phyloP scores from a whole-genome alignment of 129 eudicot species.

The Pseudognaphalium luteoalbum region DNA sequence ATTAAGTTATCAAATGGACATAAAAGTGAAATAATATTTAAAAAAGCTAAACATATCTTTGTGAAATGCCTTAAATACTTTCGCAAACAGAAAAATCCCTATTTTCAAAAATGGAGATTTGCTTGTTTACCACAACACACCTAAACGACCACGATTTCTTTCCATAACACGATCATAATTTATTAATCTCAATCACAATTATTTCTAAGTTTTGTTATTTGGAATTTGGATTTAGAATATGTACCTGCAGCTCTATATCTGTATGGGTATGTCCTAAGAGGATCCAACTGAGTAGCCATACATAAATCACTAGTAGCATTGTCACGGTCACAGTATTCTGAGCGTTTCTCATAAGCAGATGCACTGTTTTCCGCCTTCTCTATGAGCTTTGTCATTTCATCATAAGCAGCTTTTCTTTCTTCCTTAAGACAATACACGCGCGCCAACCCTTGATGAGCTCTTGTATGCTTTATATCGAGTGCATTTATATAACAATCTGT shows the following conservation, averaged over 20 bases:
- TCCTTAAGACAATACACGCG: slow-evolving; percentile 72
- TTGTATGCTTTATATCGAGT: slow-evolving; percentile 83
- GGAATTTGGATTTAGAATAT: neutral
- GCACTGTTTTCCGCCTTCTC: slow-evolving; percentile 74
- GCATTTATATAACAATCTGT: slow-evolving; percentile 81
- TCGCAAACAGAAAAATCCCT: neutral
- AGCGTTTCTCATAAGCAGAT: slow-evolving; percentile 86
- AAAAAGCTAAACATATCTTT: neutral
- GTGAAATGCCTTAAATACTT: neutral
- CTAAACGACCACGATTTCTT: neutral
- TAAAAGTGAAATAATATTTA: too few relatives aligned
- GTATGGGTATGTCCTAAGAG: slow-evolving; percentile 84
- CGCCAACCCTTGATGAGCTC: slow-evolving; percentile 94
- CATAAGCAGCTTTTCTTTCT: slow-evolving; percentile 68
- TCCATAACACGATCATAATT: neutral
- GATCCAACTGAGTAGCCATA: slow-evolving; percentile 74
- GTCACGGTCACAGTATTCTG: slow-evolving; percentile 82
- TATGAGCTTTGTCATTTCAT: slow-evolving; percentile 88
- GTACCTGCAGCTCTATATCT: slow-evolving; percentile 93
- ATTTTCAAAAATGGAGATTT: neutral
- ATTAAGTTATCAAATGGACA: too few relatives aligned
- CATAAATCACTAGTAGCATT: slow-evolving; percentile 63
- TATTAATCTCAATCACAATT: neutral
- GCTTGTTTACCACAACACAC: neutral
- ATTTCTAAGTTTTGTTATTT: neutral